These are phyloP conservation scores for Westerdykella ornata DNA, from an alignment of 2,329 filamentous ascomycete genomes.

Conservation along the genomic window DNA sequence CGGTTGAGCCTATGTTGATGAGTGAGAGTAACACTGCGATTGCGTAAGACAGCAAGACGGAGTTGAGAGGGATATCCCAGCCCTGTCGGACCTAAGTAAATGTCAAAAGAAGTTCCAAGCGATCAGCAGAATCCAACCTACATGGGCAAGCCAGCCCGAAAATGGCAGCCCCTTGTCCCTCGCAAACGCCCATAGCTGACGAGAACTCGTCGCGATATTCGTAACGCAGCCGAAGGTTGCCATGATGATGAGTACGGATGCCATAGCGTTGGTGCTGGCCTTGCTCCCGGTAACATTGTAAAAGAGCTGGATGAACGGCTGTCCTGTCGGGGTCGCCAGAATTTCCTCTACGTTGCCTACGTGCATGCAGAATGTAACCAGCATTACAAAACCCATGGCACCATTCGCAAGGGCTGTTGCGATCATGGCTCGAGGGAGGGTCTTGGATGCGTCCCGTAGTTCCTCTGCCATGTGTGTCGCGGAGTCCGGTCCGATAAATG, in stretches of 20 bases:
- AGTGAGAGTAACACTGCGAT: slow-evolving; percentile 31
- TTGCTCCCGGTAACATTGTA: slow-evolving; percentile 15
- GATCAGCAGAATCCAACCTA: slow-evolving; percentile 3
- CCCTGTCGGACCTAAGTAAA: slow-evolving; percentile 22
- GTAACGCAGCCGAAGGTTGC: slow-evolving; percentile 13
- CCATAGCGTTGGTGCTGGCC: slow-evolving; percentile 7
- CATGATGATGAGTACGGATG: slow-evolving; percentile 9
- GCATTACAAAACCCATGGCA: slow-evolving; percentile 30
- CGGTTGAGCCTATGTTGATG: slow-evolving; percentile 41
- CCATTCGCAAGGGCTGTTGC: slow-evolving; percentile 33
- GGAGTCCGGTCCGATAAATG: slow-evolving; percentile 32
- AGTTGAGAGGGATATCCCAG: slow-evolving; percentile 30
- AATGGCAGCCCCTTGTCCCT: slow-evolving; percentile 19
- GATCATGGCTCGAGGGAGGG: slow-evolving; percentile 35
- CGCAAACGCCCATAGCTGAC: slow-evolving; percentile 18
- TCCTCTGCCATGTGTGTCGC: slow-evolving; percentile 34
- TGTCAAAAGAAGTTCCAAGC: not conserved
- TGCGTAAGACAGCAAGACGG: slow-evolving; percentile 22
- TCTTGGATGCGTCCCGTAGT: slow-evolving; percentile 18
- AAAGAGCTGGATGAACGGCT: slow-evolving; percentile 26
- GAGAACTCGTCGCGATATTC: slow-evolving; percentile 12
- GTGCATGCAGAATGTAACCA: slow-evolving; percentile 11
- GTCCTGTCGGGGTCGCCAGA: slow-evolving; percentile 12
- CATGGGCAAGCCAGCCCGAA: slow-evolving; percentile 17
- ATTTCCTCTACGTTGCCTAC: slow-evolving; percentile 22